Base-by-base conservation (phyloP, 148 eudicot genomes). In the Salicornia ramosissima region DNA sequence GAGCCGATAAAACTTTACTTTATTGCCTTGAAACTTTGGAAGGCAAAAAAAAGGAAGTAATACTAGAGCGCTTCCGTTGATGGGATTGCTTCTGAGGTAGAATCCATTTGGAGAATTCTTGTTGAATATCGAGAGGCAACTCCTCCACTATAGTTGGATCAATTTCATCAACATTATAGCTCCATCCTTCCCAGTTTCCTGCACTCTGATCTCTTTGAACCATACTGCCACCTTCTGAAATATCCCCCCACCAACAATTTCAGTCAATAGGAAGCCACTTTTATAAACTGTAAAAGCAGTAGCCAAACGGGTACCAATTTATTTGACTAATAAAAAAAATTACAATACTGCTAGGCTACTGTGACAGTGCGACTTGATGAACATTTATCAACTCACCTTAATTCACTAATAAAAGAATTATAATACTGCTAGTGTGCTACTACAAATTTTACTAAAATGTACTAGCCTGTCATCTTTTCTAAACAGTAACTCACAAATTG, bases 51-150 rank as follows among this genome's bases (percentile, higher is more conserved):
- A 72, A 77, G 50, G 76, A 72, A 55, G 76, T 77, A 13, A 77
- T 77, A 46, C 34, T 28, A 58, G 53, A 24, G 10, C 69, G 30
- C 51, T 72, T 72, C 18, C 51, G 56, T 6, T 51, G 18, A 49
- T 10, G 65, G 30, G 64, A 69, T 40, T 72, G 80, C 57, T 72
- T 77, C 68, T 40, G 34, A 78, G 81, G 81, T 59, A 54, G 74
- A 58, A 69, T 64, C 81, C 77, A 69, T 30, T 60, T 78, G n/a
- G 61, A 70, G 18, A 73, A 62, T 78, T 78, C 81, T 55, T 69
- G 74, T 67, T 78, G 74, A 34, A 78, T 78, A 64, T 78, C 81
- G 15, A 22, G 63, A 21, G 81, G 81, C 28, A 78, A 57, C 78
- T 78, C 81, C 3, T 74, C 33, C 2, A 78, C 13, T 47, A 78